Percentiles rank a stretch among this genome's conserved stretches.
These are phyloP conservation scores for Epipyxis sp. DNA, from an alignment of 108 stramenopile species.

Conservation along the genomic window DNA sequence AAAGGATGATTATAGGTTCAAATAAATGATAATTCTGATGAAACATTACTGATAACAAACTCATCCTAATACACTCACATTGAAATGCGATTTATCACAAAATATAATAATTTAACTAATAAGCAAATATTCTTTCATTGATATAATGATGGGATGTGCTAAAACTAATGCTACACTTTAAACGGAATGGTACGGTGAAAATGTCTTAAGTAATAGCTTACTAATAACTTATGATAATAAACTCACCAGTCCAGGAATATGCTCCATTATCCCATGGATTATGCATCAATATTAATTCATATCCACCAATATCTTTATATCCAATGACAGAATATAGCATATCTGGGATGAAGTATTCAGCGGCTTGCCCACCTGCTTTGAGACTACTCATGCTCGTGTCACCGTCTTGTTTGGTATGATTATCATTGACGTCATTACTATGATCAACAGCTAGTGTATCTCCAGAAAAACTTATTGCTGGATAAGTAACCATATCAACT, in stretches of 20 bases:
- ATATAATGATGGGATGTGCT: slow-evolving; percentile 28
- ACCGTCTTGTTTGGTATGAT: slow-evolving; percentile 6
- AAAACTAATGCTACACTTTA: too few relatives aligned
- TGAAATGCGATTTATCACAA: slow-evolving; percentile 33
- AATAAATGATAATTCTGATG: too few relatives aligned
- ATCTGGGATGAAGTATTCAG: slow-evolving; percentile 11
- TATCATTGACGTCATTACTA: slow-evolving; percentile 11
- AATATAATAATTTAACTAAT: slow-evolving; percentile 40
- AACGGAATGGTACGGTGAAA: too few relatives aligned
- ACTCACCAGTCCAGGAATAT: slow-evolving; percentile 4
- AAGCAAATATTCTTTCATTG: slow-evolving; percentile 33
- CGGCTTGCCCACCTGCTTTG: neutral
- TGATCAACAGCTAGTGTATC: neutral
- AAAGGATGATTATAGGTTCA: too few relatives aligned
- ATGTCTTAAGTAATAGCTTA: too few relatives aligned
- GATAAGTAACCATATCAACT: neutral
- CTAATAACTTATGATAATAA: too few relatives aligned
- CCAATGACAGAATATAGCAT: slow-evolving; percentile 14
- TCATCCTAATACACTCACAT: slow-evolving; percentile 41
- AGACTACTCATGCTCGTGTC: neutral
- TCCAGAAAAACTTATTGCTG: neutral
- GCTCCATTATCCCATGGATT: neutral
- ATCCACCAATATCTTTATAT: neutral
- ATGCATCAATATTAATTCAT: slow-evolving; percentile 26
- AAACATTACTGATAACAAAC: too few relatives aligned